Percentiles rank a stretch among this genome's conserved stretches.
phyloP scores from a whole-genome alignment of 495 filamentous ascomycete genomes.

The Hypomontagnella monticulosa region DNA sequence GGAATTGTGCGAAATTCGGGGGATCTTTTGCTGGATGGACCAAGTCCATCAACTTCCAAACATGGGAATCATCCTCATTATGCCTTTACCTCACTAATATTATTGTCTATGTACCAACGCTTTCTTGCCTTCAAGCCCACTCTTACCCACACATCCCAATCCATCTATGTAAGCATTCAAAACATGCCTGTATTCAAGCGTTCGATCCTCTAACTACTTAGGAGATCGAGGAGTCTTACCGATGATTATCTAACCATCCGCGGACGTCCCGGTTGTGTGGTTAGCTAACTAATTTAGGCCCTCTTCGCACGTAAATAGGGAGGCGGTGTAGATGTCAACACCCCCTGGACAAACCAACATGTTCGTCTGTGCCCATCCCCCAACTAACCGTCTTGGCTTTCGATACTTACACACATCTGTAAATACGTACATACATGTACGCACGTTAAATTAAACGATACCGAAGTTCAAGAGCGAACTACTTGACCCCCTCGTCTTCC shows the following conservation, averaged over 20 bases:
- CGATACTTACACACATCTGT: neutral
- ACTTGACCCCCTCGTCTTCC: neutral
- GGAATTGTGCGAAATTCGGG: slow-evolving; percentile 1
- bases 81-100: slow-evolving; percentile 4
- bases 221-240: neutral
- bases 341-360: slow-evolving; percentile 10
- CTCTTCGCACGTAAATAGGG: slow-evolving; percentile 22
- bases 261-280: slow-evolving; percentile 33
- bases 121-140: neutral
- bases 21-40: slow-evolving; percentile 2
- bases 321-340: slow-evolving; percentile 29
- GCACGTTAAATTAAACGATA: slow-evolving; percentile 1
- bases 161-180: slow-evolving; percentile 4
- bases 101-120: slow-evolving; percentile 1
- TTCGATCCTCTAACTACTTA: slow-evolving; percentile 20
- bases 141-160: slow-evolving; percentile 7
- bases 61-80: neutral
- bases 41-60: slow-evolving; percentile 4
- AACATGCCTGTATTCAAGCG: slow-evolving; percentile 9
- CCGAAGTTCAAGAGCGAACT: slow-evolving; percentile 2
- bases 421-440: neutral
- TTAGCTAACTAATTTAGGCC: slow-evolving; percentile 11
- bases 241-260: slow-evolving; percentile 1
- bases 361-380: slow-evolving; percentile 6
- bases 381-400: slow-evolving; percentile 18